Evolutionary conservation across 2,329 filamentous ascomycete genomes (phyloP).

Genomic region (Claviceps capensis): DNA sequence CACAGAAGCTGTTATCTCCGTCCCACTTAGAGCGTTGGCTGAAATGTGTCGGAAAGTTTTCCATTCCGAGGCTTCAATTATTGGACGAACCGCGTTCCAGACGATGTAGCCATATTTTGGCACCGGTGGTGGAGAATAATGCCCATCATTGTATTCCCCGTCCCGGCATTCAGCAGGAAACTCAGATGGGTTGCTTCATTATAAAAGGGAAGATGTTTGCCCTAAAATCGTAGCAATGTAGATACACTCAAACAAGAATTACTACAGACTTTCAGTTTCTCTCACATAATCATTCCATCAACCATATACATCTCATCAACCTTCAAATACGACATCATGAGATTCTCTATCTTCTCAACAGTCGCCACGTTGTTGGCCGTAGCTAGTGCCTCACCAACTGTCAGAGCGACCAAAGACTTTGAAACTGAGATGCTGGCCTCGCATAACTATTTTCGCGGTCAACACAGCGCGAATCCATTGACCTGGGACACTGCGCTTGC

Average conservation of each 20-base stretch:
- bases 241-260: neutral
- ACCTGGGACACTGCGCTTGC: neutral
- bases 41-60: no score
- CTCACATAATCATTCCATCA: no score
- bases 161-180: neutral
- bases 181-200: neutral
- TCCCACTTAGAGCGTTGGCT: neutral
- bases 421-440: conserved; percentile 1
- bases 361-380: neutral
- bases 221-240: neutral
- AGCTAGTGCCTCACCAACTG: neutral
- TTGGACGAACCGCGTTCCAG: neutral
- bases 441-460: conserved; percentile 1
- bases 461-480: neutral
- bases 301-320: neutral
- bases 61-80: no score
- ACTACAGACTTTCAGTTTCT: no score
- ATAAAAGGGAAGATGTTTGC: neutral
- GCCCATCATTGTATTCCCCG: neutral
- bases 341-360: neutral
- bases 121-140: neutral
- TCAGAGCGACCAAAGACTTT: neutral
- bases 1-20: neutral
- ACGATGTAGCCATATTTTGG: neutral
- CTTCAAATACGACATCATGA: neutral